phyloP scores from a whole-genome alignment of 2,329 filamentous ascomycete species.

The Ceratocystis ficicola region DNA sequence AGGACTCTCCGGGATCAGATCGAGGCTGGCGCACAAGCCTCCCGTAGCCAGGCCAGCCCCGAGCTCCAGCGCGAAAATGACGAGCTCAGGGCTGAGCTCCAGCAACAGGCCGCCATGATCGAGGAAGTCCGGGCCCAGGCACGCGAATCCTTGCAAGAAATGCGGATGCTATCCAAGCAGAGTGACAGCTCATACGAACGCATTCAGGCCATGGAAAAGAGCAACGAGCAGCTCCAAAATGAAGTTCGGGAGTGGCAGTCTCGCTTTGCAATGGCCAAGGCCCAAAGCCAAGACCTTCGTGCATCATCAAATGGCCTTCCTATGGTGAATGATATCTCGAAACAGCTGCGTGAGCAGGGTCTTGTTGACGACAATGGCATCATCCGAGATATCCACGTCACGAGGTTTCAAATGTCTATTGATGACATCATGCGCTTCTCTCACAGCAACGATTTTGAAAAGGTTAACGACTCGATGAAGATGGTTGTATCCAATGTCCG shows the following conservation, averaged over 20 bases:
- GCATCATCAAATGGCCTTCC: conserved; percentile 66
- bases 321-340: conserved; percentile 56
- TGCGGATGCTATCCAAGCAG: conserved; percentile 72
- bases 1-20: conserved; percentile 53
- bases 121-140: conserved; percentile 80
- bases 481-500: conserved; percentile 70
- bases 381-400: conserved; percentile 84
- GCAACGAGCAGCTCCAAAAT: conserved; percentile 63
- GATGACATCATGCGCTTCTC: conserved; percentile 77
- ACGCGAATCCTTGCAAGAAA: conserved; percentile 71
- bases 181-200: conserved; percentile 68
- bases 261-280: conserved; percentile 77
- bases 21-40: conserved; percentile 27
- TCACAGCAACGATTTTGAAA: conserved; percentile 58
- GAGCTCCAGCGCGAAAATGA: conserved; percentile 58
- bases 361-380: conserved; percentile 62
- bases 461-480: conserved; percentile 77
- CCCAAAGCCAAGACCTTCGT: conserved; percentile 70
- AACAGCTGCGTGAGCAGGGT: conserved; percentile 51
- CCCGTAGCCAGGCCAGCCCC: conserved; percentile 15
- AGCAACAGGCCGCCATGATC: conserved; percentile 68
- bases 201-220: conserved; percentile 64
- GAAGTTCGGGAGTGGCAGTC: conserved; percentile 85
- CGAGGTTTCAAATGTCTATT: conserved; percentile 86
- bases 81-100: conserved; percentile 50